These are phyloP conservation scores for Cylindrodendrum hubeiense DNA, from an alignment of 2,329 filamentous ascomycete species.

Conservation along the genomic window DNA sequence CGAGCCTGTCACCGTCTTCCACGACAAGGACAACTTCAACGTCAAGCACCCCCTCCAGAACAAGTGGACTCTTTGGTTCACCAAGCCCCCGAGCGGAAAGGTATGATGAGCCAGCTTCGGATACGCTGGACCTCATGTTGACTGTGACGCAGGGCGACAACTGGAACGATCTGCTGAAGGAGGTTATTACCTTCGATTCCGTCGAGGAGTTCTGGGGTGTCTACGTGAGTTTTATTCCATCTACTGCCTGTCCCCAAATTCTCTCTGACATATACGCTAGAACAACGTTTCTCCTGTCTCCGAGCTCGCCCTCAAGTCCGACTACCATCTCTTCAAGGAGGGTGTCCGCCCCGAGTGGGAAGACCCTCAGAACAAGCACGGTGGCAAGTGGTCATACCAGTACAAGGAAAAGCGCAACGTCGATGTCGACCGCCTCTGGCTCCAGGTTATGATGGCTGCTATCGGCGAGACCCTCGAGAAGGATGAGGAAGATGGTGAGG, in stretches of 20 bases:
- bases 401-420: constrained; percentile 96
- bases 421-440: constrained; percentile 95
- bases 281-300: constrained; percentile 99
- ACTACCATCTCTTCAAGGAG: constrained; percentile 99
- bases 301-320: constrained; percentile 95
- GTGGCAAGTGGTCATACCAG: constrained; percentile 98
- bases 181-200: constrained; percentile 98
- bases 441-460: constrained; percentile 95
- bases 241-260: constrained; percentile 20
- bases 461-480: constrained; percentile 98
- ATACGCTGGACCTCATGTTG: constrained; percentile 21
- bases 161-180: constrained; percentile 98
- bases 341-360: constrained; percentile 99
- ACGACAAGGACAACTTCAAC: constrained; percentile 99
- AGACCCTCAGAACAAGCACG: constrained; percentile 98
- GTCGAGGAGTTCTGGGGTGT: constrained; percentile 99
- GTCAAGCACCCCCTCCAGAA: constrained; percentile 99
- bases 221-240: constrained; percentile 76
- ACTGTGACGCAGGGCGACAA: constrained; percentile 80
- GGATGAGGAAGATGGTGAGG: constrained; percentile 87
- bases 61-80: constrained; percentile 99
- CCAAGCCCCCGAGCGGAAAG: constrained; percentile 96
- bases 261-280: constrained; percentile 59
- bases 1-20: constrained; percentile 92
- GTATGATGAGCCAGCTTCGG: constrained; percentile 59